Evolutionary conservation across 306 rosid genomes (phyloP).

Genomic region (Trifolium pratense): DNA sequence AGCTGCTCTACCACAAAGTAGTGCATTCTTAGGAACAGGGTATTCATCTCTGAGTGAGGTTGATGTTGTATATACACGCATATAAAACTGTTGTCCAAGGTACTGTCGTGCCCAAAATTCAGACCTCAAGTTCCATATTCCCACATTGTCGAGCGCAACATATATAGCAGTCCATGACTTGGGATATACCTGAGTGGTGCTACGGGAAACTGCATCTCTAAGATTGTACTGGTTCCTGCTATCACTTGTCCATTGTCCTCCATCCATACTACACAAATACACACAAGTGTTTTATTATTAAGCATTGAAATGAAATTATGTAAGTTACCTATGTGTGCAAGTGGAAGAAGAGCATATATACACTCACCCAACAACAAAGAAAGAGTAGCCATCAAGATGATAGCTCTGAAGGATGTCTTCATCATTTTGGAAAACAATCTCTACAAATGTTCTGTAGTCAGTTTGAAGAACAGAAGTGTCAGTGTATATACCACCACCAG

Average conservation of each 20-base stretch:
- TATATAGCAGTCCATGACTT: conserved; percentile 89
- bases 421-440: conserved; percentile 84
- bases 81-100: conserved; percentile 86
- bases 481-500: conserved; percentile 71
- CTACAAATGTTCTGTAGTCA: conserved; percentile 79
- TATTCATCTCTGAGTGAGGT: conserved; percentile 87
- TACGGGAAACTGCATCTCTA: conserved; percentile 86
- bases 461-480: conserved; percentile 91
- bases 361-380: conserved; percentile 90
- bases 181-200: conserved; percentile 93
- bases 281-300: neutral
- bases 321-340: neutral
- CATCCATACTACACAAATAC: conserved; percentile 70
- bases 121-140: conserved; percentile 97
- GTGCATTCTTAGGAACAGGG: conserved; percentile 94
- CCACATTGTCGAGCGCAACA: conserved; percentile 87
- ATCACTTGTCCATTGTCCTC: conserved; percentile 78
- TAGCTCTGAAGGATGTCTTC: conserved; percentile 84
- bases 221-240: conserved; percentile 80
- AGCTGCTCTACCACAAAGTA: conserved; percentile 84
- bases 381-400: conserved; percentile 92
- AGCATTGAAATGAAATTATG: neutral
- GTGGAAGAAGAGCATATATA: neutral
- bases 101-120: conserved; percentile 96
- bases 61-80: conserved; percentile 81